phyloP scores from a whole-genome alignment of 1,139 yeast species.

The Geotrichum histeridarum region DNA sequence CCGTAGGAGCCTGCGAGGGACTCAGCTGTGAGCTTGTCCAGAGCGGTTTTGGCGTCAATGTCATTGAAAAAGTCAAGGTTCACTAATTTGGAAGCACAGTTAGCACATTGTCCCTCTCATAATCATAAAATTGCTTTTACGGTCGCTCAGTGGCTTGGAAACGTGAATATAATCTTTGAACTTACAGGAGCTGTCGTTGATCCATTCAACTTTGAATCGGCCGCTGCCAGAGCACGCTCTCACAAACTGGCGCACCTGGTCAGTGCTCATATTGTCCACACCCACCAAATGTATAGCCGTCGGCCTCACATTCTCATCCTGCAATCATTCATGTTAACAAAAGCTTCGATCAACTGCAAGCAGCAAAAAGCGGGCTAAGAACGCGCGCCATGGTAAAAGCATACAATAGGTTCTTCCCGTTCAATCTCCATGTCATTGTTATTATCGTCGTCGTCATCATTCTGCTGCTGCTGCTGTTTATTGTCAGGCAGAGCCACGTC shows the following conservation, averaged over 20 bases:
- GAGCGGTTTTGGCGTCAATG: conserved; percentile 18
- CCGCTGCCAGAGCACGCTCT: conserved; percentile 46
- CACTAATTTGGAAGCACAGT: conserved; percentile 20
- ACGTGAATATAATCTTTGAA: not conserved
- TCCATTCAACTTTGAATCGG: conserved; percentile 58
- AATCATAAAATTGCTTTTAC: too few species aligned
- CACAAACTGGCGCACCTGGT: conserved; percentile 55
- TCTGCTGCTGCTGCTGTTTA: too few species aligned
- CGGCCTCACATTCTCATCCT: not conserved
- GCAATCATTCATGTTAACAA: not conserved
- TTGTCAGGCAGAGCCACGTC: too few species aligned
- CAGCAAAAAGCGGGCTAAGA: not conserved
- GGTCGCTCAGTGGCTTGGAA: not conserved
- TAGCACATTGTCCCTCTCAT: conserved; percentile 1
- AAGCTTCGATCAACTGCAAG: not conserved
- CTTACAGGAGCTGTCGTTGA: conserved; percentile 50
- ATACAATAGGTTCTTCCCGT: not conserved
- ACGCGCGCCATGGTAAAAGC: not conserved
- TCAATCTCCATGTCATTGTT: conserved; percentile 10
- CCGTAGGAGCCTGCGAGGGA: not conserved
- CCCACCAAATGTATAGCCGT: conserved; percentile 56
- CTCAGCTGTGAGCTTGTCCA: not conserved
- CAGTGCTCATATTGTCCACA: conserved; percentile 63
- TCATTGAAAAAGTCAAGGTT: conserved; percentile 14
- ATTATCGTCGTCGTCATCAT: not conserved